Evolutionary conservation across 306 rosid genomes (phyloP), one percentile per base, ranked within the genome.

Genomic region (Acacia melanoxylon): DNA sequence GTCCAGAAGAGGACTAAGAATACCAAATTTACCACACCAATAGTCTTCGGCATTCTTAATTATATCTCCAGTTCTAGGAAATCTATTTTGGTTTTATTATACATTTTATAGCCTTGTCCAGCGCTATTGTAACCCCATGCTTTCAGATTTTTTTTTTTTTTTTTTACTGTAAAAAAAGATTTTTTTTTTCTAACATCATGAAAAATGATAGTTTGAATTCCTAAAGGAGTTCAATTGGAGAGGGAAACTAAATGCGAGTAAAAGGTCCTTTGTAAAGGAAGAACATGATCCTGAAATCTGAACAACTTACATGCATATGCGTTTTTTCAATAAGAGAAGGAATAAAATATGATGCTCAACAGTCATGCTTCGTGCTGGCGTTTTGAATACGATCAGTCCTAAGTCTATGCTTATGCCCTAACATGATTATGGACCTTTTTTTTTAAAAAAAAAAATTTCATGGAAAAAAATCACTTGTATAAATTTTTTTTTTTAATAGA

Each of bases 1-100:
- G 12, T 70, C 79, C 63, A 80, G 10, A 44, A n/a, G 22, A 70
- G 74, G 81, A 82, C 82, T 44, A 76, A 54, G 58, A 27, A 80
- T 62, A 77, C 65, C 37, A 76, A 82, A 74, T 58, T 79, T 27
- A 27, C 78, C 59, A 75, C 31, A 46, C 58, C 31, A 61, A 24
- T 31, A 63, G 17, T 78, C 68, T 61, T 10, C 25, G 15, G 58
- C 77, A 72, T 56, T 20, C 45, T n/a, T 70, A 58, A 58, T 42
- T 75, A 73, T 73, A 33, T 66, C 74, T 33, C 51, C 49, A 29
- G 13, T 45, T 71, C 11, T 46, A 46, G 54, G 54, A 70, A 41
- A 40, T 10, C 24, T 4, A n/a, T 54, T 40, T 41, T 46, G n/a
- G n/a, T n/a, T n/a, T n/a, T n/a, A n/a, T n/a, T n/a, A n/a, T n/a